A percentile compares a stretch with the other conserved stretches of the same genome.
Conservation (phyloP, 148 eudicot genomes). For the Rhododendron henanense region DNA sequence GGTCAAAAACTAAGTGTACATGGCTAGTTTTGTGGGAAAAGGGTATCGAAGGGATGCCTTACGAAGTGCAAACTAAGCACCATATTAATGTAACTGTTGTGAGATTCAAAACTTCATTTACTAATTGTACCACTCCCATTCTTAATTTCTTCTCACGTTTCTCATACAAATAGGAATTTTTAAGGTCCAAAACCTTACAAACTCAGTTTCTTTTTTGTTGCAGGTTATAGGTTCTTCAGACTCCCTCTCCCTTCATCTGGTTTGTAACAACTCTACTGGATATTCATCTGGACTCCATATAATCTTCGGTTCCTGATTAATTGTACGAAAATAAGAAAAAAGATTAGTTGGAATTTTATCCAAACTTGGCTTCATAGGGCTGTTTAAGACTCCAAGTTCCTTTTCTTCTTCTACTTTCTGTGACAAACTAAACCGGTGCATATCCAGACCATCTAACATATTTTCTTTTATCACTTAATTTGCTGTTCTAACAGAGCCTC, state of each 20-base stretch:
- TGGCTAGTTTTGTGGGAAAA: not conserved
- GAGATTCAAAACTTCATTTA: not conserved
- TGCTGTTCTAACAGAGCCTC: slow-evolving; percentile 50
- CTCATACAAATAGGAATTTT: not conserved
- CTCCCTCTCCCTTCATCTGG: slow-evolving; percentile 51
- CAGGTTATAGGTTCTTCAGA: slow-evolving; percentile 51
- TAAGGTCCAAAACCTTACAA: not conserved
- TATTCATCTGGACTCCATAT: not conserved
- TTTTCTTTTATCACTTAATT: not conserved
- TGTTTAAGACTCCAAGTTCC: not conserved
- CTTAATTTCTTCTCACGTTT: not conserved
- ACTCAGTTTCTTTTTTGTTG: slow-evolving; percentile 13
- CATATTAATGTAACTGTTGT: not conserved
- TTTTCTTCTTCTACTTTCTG: not conserved
- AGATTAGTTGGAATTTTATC: not conserved
- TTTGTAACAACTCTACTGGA: slow-evolving; percentile 17
- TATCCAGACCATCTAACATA: not conserved
- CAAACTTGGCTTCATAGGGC: not conserved
- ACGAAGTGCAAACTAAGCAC: not conserved
- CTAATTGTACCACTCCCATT: not conserved
- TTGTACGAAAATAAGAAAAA: not conserved
- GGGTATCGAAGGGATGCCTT: not conserved
- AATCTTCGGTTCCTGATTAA: not conserved
- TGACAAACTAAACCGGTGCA: not conserved
- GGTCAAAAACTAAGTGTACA: not conserved